Evolutionary conservation across 805 yeast species (phyloP).

Genomic region (Saturnispora mendoncae): DNA sequence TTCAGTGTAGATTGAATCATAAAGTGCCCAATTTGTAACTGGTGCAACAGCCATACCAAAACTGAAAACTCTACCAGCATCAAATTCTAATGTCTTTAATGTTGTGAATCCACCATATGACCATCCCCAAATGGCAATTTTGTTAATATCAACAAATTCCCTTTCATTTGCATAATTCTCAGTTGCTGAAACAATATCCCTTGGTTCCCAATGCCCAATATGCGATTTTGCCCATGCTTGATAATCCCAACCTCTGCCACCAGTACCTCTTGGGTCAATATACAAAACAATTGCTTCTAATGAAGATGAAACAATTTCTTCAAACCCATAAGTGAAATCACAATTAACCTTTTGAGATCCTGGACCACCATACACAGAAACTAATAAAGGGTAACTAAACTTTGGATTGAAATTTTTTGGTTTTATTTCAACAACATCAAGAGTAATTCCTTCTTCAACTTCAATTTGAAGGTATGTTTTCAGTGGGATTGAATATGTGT

Average conservation of each 20-base stretch:
- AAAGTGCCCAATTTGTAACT: conserved; percentile 68
- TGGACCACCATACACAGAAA: conserved; percentile 73
- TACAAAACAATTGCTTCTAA: conserved; percentile 53
- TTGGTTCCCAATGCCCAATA: conserved; percentile 71
- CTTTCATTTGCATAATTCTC: conserved; percentile 39
- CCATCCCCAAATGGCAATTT: conserved; percentile 81
- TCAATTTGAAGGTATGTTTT: conserved; percentile 30
- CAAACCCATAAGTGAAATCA: conserved; percentile 42
- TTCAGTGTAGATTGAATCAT: conserved; percentile 75
- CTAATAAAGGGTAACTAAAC: conserved; percentile 53
- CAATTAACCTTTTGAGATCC: conserved; percentile 55
- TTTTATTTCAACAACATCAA: conserved; percentile 51
- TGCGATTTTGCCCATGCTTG: conserved; percentile 46
- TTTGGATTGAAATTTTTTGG: conserved; percentile 45
- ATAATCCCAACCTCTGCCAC: conserved; percentile 65
- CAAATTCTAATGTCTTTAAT: conserved; percentile 63
- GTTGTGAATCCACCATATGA: conserved; percentile 79
- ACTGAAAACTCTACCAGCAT: conserved; percentile 51
- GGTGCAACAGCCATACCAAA: conserved; percentile 83
- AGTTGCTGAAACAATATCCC: conserved; percentile 50
- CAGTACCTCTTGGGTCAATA: conserved; percentile 78
- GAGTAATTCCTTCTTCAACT: conserved; percentile 28
- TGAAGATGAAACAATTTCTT: conserved; percentile 48
- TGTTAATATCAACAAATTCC: conserved; percentile 40
- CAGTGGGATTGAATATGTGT: conserved; percentile 41